phyloP scores from a whole-genome alignment of 129 eudicot genomes.

The Tagetes patula region DNA sequence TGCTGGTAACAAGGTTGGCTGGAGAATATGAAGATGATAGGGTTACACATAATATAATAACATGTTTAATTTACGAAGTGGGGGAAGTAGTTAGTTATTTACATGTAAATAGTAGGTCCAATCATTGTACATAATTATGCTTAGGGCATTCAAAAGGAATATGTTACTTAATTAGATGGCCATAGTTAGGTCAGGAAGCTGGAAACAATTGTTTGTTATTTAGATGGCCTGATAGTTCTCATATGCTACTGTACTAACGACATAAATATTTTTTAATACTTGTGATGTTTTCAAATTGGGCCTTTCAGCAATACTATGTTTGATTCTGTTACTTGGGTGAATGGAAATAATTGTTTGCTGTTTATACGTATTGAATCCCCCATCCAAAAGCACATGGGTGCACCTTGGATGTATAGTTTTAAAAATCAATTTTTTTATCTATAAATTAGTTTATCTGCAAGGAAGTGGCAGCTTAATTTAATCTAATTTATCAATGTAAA shows the following conservation, averaged over 20 bases:
- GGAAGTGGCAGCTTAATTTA: neutral
- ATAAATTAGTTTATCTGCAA: neutral
- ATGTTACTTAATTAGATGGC: no score
- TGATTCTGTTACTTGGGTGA: no score
- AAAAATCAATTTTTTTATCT: no score
- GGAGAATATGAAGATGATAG: conserved; percentile 24
- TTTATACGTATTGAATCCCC: no score
- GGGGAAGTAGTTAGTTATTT: conserved; percentile 17
- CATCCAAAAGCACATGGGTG: no score
- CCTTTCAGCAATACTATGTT: neutral
- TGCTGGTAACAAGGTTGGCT: conserved; percentile 28
- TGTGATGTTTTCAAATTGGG: neutral
- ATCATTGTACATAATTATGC: conserved; percentile 43
- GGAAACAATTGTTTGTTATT: neutral
- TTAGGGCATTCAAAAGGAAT: neutral
- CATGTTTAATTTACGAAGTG: conserved; percentile 1
- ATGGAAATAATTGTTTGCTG: no score
- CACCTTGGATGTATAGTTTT: no score
- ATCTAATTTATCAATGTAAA: neutral
- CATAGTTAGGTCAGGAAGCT: neutral
- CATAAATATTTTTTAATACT: no score
- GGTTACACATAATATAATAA: neutral
- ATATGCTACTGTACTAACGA: neutral
- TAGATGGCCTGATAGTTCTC: neutral
- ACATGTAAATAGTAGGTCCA: conserved; percentile 43